These are phyloP conservation scores for Polygonum aviculare DNA, from an alignment of 148 eudicot genomes.

Conservation along the genomic window DNA sequence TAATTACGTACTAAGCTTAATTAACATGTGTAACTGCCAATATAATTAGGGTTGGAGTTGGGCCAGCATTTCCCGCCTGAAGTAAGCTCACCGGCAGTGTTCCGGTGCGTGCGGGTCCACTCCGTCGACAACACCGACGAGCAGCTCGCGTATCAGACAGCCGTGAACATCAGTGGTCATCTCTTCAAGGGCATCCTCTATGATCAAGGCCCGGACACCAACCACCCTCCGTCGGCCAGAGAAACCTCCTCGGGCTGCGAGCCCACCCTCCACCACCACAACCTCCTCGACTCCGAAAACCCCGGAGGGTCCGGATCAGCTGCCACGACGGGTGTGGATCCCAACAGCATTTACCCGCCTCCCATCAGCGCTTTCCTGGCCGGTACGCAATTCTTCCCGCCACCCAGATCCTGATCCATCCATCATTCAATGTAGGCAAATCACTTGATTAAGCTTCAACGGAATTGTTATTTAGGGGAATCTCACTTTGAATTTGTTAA, in stretches of 20 bases:
- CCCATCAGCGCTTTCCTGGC: constrained; percentile 70
- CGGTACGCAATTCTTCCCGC: constrained; percentile 91
- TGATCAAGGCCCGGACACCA: constrained; percentile 64
- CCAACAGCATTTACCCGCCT: constrained; percentile 42
- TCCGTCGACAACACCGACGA: constrained; percentile 69
- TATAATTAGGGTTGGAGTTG: constrained; percentile 63
- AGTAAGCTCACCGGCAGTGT: constrained; percentile 58
- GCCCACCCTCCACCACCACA: not conserved
- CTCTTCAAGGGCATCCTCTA: constrained; percentile 90
- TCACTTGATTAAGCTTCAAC: not conserved
- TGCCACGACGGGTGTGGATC: constrained; percentile 21
- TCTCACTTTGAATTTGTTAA: not conserved
- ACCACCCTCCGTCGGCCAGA: not conserved
- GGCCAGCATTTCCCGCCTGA: constrained; percentile 65
- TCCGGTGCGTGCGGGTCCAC: constrained; percentile 76
- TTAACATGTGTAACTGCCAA: not conserved
- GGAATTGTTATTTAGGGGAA: not conserved
- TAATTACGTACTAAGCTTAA: not conserved
- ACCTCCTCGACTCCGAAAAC: not conserved
- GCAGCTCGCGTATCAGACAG: constrained; percentile 78
- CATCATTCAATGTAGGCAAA: not conserved
- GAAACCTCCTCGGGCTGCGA: not conserved
- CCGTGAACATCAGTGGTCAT: constrained; percentile 80
- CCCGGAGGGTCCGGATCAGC: constrained; percentile 3
- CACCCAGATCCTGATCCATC: constrained; percentile 52